A percentile compares a stretch with the other conserved stretches of the same genome.
phyloP scores from a whole-genome alignment of 768 basidiomycete genomes.

The Trametes cubensis region DNA sequence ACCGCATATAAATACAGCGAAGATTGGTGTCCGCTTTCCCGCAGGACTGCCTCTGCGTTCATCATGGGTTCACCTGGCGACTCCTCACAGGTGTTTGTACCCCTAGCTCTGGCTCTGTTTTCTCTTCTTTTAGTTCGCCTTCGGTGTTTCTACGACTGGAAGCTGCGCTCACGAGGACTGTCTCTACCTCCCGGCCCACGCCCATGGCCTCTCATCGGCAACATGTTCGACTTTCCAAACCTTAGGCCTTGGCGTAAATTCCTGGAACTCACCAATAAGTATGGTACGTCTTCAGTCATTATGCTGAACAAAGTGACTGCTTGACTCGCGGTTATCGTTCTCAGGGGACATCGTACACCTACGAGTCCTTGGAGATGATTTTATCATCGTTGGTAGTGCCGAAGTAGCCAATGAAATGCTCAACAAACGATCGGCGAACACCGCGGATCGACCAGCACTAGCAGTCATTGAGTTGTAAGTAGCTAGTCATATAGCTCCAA shows the following conservation, averaged over 20 bases:
- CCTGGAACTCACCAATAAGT: not conserved
- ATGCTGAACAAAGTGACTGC: too few relatives aligned
- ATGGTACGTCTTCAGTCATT: too few relatives aligned
- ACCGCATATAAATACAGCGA: too few relatives aligned
- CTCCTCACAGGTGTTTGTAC: too few relatives aligned
- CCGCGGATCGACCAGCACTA: constrained; percentile 24
- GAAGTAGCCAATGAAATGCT: constrained; percentile 12
- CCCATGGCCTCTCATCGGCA: constrained; percentile 28
- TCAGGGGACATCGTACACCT: constrained; percentile 2
- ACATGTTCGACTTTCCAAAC: constrained; percentile 25
- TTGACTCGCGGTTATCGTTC: too few relatives aligned
- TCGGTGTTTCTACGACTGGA: not conserved
- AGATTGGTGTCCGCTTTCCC: too few relatives aligned
- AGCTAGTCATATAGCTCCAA: too few relatives aligned
- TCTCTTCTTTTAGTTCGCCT: too few relatives aligned
- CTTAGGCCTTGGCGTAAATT: constrained; percentile 6
- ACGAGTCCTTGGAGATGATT: not conserved
- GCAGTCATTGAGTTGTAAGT: constrained; percentile 27
- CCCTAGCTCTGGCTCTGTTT: too few relatives aligned
- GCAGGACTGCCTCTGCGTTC: too few relatives aligned
- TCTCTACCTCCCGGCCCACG: constrained; percentile 30
- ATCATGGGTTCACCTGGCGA: too few relatives aligned
- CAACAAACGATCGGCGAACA: constrained; percentile 25
- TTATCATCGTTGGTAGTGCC: constrained; percentile 12
- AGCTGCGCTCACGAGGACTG: not conserved